phyloP scores from a whole-genome alignment of 257 asterid genomes.

The Jacaranda mimosifolia region DNA sequence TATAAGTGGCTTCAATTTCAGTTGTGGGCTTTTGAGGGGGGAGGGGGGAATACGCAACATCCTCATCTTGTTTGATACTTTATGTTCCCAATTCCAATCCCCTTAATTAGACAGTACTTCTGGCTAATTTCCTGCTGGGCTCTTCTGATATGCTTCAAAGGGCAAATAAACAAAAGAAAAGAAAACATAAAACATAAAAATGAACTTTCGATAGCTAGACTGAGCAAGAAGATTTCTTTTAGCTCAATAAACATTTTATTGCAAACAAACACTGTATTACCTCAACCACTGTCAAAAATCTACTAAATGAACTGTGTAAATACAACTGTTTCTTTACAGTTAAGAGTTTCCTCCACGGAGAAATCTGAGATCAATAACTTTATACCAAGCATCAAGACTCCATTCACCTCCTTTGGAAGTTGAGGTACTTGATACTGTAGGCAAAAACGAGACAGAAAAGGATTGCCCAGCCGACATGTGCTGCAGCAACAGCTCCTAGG shows the following conservation, averaged over 20 bases:
- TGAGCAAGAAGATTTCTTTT: not conserved
- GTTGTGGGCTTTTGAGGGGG: no score
- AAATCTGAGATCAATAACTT: not conserved
- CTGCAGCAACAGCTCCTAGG: constrained; percentile 71
- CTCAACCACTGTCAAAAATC: not conserved
- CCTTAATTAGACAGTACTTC: no score
- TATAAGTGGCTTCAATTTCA: no score
- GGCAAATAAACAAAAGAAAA: not conserved
- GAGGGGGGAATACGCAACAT: no score
- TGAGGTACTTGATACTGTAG: constrained; percentile 71
- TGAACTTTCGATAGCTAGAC: not conserved
- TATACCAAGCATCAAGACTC: not conserved
- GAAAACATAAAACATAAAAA: not conserved
- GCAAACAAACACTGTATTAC: not conserved
- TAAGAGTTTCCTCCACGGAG: not conserved
- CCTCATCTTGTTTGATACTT: no score
- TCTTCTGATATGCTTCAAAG: not conserved
- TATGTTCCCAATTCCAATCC: no score
- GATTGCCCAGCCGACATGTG: constrained; percentile 73
- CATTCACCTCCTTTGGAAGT: constrained; percentile 76
- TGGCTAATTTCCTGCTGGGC: no score
- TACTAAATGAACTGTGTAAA: not conserved
- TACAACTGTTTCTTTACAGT: constrained; percentile 12
- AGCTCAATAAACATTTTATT: not conserved
- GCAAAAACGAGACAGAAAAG: constrained; percentile 75